These are phyloP conservation scores for Yamadazyma spencermartinsiae DNA, from an alignment of 1,139 yeast genomes.

Conservation along the genomic window DNA sequence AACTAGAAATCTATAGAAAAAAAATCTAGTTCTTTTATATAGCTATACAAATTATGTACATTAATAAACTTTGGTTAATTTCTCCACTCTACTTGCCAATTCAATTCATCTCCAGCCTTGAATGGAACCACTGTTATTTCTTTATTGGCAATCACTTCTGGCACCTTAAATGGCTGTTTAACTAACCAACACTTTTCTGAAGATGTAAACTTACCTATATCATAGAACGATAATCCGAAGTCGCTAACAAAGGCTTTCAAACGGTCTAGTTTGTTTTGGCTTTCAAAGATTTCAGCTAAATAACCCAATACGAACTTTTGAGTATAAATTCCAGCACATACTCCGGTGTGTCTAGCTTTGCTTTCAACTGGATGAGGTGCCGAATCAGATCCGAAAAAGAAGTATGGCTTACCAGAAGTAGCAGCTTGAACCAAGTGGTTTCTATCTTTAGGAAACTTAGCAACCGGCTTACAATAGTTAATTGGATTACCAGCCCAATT, in stretches of 20 bases:
- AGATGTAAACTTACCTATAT: constrained; percentile 44
- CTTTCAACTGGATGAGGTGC: constrained; percentile 91
- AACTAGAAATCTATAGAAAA: neutral
- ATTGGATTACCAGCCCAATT: constrained; percentile 97
- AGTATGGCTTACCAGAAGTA: constrained; percentile 86
- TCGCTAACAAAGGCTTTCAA: constrained; percentile 75
- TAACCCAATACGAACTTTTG: constrained; percentile 83
- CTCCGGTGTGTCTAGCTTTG: constrained; percentile 76
- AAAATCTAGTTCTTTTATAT: constrained; percentile 1
- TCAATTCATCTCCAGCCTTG: constrained; percentile 72
- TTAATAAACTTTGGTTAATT: constrained; percentile 9
- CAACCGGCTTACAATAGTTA: constrained; percentile 97
- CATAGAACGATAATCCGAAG: constrained; percentile 72
- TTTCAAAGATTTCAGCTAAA: constrained; percentile 83
- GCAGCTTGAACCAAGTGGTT: constrained; percentile 84
- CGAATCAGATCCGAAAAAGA: constrained; percentile 95
- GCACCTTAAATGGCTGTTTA: constrained; percentile 53
- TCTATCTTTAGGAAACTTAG: constrained; percentile 84
- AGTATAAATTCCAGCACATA: constrained; percentile 96
- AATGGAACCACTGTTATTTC: constrained; percentile 80
- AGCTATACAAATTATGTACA: constrained; percentile 9
- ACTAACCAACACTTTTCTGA: constrained; percentile 53
- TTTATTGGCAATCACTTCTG: constrained; percentile 52
- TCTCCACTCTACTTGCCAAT: constrained; percentile 82
- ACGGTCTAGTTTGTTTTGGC: constrained; percentile 58